A percentile compares a stretch with the other conserved stretches of the same genome.
These are phyloP conservation scores for Arthrobotrys sinensis DNA, from an alignment of 2,329 filamentous ascomycete species.

Conservation along the genomic window DNA sequence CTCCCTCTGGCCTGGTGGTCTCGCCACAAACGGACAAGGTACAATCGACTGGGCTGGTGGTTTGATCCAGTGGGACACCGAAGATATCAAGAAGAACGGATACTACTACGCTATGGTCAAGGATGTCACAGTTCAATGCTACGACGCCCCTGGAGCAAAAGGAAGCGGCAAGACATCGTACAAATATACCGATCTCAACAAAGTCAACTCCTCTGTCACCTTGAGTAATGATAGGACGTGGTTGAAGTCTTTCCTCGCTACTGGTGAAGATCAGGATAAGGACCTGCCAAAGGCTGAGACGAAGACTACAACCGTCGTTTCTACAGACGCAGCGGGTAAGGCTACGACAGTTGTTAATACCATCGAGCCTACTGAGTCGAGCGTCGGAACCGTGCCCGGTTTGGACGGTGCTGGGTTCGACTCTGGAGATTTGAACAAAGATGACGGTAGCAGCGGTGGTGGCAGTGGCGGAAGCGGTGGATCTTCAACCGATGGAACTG, in stretches of 20 bases:
- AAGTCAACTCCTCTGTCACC: conserved; percentile 82
- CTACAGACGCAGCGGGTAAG: conserved; percentile 56
- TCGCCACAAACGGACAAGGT: conserved; percentile 81
- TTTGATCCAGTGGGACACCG: conserved; percentile 85
- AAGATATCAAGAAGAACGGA: conserved; percentile 83
- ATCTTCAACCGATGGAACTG: conserved; percentile 64
- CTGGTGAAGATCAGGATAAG: conserved; percentile 80
- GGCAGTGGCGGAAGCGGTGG: conserved; percentile 65
- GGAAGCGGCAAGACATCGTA: conserved; percentile 76
- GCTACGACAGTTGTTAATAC: conserved; percentile 65
- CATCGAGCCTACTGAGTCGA: conserved; percentile 65
- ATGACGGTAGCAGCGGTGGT: conserved; percentile 49
- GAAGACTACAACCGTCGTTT: conserved; percentile 62
- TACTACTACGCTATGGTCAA: conserved; percentile 90
- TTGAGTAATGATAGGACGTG: conserved; percentile 82
- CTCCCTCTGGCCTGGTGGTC: conserved; percentile 95
- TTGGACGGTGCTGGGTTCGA: conserved; percentile 71
- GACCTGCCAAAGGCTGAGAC: conserved; percentile 68
- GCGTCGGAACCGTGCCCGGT: conserved; percentile 72
- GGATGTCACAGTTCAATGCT: conserved; percentile 88
- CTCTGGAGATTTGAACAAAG: conserved; percentile 64
- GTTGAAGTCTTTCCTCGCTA: conserved; percentile 84
- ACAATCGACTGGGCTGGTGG: conserved; percentile 95
- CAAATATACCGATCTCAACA: conserved; percentile 77
- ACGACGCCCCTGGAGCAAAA: conserved; percentile 81